These are phyloP conservation scores for Pelargonium exstipulatum DNA, from an alignment of 441 rosid species.

Conservation along the genomic window DNA sequence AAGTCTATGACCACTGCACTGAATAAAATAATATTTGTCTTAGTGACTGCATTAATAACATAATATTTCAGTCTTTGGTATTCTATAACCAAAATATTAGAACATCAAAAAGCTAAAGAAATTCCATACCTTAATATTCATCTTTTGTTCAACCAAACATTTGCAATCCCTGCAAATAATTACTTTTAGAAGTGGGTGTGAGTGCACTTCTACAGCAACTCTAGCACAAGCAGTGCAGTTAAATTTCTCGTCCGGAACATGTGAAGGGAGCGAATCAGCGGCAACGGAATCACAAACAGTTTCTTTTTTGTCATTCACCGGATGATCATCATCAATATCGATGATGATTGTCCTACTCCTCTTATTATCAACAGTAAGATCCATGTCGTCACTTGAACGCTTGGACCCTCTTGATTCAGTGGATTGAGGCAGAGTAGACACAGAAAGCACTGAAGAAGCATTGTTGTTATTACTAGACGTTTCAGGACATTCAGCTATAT, in stretches of 20 bases:
- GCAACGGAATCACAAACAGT: conserved; percentile 19
- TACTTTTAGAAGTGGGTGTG: conserved; percentile 83
- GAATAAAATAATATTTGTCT: too few species aligned
- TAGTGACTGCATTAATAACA: conserved; percentile 3
- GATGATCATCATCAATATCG: conserved; percentile 46
- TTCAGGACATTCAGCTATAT: conserved; percentile 28
- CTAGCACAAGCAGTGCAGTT: conserved; percentile 78
- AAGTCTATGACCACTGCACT: too few species aligned
- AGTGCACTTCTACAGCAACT: conserved; percentile 54
- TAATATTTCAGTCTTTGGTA: background rate
- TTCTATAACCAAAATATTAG: background rate
- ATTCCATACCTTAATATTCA: conserved; percentile 54
- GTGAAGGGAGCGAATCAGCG: conserved; percentile 30
- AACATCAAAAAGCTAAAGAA: conserved; percentile 17
- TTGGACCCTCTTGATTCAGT: conserved; percentile 33
- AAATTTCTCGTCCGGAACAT: conserved; percentile 36
- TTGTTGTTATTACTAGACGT: conserved; percentile 31
- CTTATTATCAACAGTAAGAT: conserved; percentile 35
- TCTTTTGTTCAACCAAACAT: conserved; percentile 57
- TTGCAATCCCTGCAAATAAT: conserved; percentile 89
- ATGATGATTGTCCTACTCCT: conserved; percentile 34
- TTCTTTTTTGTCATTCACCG: conserved; percentile 30
- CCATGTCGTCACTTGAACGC: conserved; percentile 43
- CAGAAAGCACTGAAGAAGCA: conserved; percentile 24
- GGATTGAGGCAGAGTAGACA: conserved; percentile 31